Base-by-base conservation (phyloP, 1,284 basidiomycete genomes). In the Cutaneotrichosporon dermatis region DNA sequence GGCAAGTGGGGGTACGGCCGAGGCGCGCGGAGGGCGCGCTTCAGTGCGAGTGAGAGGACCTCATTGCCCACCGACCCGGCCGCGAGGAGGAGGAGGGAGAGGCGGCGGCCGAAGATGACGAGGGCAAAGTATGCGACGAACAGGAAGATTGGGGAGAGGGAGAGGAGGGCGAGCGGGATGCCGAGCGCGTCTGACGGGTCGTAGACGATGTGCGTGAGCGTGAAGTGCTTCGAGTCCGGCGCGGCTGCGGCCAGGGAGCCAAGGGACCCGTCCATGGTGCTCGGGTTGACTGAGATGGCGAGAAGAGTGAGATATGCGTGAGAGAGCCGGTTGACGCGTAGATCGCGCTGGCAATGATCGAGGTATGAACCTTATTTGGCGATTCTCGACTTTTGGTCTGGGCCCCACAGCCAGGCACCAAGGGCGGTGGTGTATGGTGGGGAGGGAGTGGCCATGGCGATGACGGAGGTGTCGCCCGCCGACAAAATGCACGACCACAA, bases 91-190 rank as follows among this genome's bases (percentile, higher is more conserved):
- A 69, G 44, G 40, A 75, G 66, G 4, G 70, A 70, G 3, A 78
- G 52, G 0, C 72, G 69, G 2, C 76, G 68, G 6, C 67, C 71
- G 60, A 76, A 74, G 54, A 78, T 60, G 37, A 75, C 51, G 12
- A 78, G 65, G 6, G 74, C 71, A 44, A 76, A 72, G 65, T 78
- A 78, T 4, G 76, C 71, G 37, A 77, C 76, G 62, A 78, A 78
- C 37, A 78, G 71, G 67, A 78, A 78, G 59, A 78, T 76, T 1
- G 76, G 76, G 6, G 72, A 71, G 16, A 78, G 67, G 13, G 72
- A 73, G 15, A 77, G 65, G 52, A 78, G 69, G 6, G 76, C 76
- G 12, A 78, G 64, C 3, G 75, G 76, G 43, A 75, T 66, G 13
- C 74, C 74, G 41, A 76, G 66, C 8, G 65, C 69, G 57, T 71